phyloP scores from a whole-genome alignment of 805 yeast species.

The Metschnikowia reukaufii region DNA sequence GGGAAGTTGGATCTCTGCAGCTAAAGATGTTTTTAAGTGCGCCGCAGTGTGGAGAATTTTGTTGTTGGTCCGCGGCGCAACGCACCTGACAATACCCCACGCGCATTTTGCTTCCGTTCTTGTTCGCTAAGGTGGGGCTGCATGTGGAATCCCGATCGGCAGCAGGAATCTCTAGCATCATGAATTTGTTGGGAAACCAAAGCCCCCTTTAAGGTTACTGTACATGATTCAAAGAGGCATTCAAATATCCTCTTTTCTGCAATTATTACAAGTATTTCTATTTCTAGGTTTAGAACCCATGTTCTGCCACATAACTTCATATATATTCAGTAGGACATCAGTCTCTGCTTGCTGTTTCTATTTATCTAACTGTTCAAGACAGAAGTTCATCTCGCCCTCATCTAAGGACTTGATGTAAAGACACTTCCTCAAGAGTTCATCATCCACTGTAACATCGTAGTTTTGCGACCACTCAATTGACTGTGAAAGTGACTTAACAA shows the following conservation, averaged over 20 bases:
- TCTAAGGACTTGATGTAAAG: constrained; percentile 73
- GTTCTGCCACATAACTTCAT: no score
- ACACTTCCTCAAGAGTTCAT: constrained; percentile 77
- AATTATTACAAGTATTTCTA: no score
- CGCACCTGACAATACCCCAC: not conserved
- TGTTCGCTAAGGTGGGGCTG: not conserved
- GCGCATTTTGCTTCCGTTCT: not conserved
- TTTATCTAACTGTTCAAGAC: constrained; percentile 17
- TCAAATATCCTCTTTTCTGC: no score
- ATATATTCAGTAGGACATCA: not conserved
- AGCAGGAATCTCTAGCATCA: not conserved
- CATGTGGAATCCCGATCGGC: not conserved
- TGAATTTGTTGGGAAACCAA: no score
- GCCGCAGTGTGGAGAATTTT: not conserved
- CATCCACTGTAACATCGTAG: constrained; percentile 55
- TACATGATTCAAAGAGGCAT: no score
- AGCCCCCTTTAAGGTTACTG: no score
- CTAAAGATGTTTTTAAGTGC: not conserved
- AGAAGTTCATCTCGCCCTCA: constrained; percentile 65
- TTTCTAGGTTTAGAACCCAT: no score
- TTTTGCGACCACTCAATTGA: constrained; percentile 82
- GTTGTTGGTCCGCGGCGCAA: not conserved
- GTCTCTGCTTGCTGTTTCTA: not conserved
- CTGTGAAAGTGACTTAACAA: constrained; percentile 74
- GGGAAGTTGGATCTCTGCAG: not conserved